Conservation (phyloP, 2,329 filamentous ascomycete genomes). For the Didymella segeticola region DNA sequence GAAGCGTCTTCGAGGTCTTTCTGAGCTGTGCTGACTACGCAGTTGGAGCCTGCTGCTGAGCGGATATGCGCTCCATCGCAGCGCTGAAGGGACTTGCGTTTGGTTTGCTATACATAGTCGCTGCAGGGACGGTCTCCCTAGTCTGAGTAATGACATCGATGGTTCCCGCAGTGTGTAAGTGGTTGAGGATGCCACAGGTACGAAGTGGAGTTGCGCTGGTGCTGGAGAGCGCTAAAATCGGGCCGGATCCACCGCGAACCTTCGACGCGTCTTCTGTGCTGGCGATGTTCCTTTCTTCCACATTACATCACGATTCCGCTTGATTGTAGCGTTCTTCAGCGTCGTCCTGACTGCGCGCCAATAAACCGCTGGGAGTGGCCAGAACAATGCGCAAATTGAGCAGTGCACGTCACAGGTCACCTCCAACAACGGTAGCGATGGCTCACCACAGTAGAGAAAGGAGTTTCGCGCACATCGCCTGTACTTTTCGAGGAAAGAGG, state of each 20-base stretch:
- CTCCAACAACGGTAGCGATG: background rate
- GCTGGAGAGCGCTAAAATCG: constrained; percentile 3
- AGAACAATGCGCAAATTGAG: background rate
- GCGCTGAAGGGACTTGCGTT: background rate
- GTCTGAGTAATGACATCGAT: constrained; percentile 11
- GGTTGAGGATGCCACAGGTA: background rate
- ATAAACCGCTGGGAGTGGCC: background rate
- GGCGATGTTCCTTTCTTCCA: background rate
- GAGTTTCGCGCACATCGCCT: background rate
- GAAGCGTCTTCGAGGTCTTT: constrained; percentile 6
- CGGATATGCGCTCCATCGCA: constrained; percentile 2
- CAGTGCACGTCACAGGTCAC: background rate
- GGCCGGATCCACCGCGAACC: background rate
- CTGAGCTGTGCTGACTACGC: constrained; percentile 16
- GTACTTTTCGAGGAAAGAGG: background rate
- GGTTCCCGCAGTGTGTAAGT: background rate
- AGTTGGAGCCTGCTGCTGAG: constrained; percentile 2
- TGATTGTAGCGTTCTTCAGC: background rate
- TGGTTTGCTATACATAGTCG: background rate
- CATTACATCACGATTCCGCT: background rate
- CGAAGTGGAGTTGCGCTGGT: background rate
- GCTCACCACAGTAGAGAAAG: background rate
- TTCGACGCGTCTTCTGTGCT: background rate
- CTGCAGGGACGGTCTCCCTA: constrained; percentile 5
- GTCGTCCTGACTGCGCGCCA: background rate